Conservation (phyloP, 2,329 filamentous ascomycete species). For the Helotiales sp. region DNA sequence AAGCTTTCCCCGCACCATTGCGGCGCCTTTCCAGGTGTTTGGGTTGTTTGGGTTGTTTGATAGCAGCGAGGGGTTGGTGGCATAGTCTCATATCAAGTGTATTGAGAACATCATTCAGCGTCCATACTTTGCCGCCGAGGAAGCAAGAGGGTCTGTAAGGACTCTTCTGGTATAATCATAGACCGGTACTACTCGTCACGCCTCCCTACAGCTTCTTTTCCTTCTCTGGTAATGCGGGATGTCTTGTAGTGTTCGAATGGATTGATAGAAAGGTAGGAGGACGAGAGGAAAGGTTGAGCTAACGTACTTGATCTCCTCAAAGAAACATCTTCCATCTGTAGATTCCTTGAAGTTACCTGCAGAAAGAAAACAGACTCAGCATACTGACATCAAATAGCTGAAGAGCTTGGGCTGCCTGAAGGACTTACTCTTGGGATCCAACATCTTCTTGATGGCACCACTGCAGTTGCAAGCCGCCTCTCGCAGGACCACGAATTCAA, state of each 20-base stretch:
- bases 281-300: background rate
- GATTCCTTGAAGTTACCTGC: slow-evolving; percentile 70
- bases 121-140: slow-evolving; percentile 32
- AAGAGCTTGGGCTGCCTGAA: background rate
- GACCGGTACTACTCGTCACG: slow-evolving; percentile 28
- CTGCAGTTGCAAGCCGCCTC: slow-evolving; percentile 73
- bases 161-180: slow-evolving; percentile 41
- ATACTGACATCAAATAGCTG: background rate
- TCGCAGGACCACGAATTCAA: slow-evolving; percentile 76
- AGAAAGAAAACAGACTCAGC: background rate
- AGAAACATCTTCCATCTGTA: slow-evolving; percentile 65
- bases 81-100: slow-evolving; percentile 69
- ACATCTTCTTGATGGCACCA: slow-evolving; percentile 74
- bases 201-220: background rate
- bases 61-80: slow-evolving; percentile 18
- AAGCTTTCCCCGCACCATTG: slow-evolving; percentile 16
- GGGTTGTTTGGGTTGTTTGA: background rate
- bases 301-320: slow-evolving; percentile 76
- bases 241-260: background rate
- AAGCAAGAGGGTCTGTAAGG: slow-evolving; percentile 43
- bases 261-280: background rate
- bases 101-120: slow-evolving; percentile 49
- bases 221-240: background rate
- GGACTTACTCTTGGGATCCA: slow-evolving; percentile 68
- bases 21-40: background rate